These are phyloP conservation scores for Zoysia japonica DNA, from an alignment of 176 grass and related monocot genomes.

Conservation along the genomic window DNA sequence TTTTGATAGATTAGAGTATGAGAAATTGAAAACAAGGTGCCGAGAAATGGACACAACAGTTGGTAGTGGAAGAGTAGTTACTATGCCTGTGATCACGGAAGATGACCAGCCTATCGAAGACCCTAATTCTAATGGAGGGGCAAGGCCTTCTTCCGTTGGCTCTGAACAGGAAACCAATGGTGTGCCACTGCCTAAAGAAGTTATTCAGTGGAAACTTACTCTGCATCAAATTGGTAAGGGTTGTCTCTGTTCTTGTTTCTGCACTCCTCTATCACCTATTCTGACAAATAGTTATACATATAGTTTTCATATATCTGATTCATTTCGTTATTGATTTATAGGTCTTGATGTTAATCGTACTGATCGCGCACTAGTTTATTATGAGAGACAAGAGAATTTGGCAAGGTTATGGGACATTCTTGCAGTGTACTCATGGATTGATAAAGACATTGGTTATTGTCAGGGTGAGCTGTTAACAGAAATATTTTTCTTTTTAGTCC, in stretches of 20 bases:
- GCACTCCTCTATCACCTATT: not conserved
- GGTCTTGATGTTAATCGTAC: conserved; percentile 95
- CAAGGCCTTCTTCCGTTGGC: conserved; percentile 29
- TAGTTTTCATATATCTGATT: conserved; percentile 19
- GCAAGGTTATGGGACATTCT: conserved; percentile 92
- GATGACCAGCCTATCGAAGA: conserved; percentile 68
- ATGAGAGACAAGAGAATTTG: conserved; percentile 71
- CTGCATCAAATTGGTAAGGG: conserved; percentile 95
- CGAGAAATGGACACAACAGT: conserved; percentile 84
- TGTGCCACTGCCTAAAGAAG: conserved; percentile 49
- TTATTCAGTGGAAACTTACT: conserved; percentile 86
- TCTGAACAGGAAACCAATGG: conserved; percentile 40
- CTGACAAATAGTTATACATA: not conserved
- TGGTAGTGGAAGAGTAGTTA: conserved; percentile 79
- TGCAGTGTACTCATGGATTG: conserved; percentile 91
- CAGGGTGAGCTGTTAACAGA: conserved; percentile 60
- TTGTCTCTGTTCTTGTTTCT: not conserved
- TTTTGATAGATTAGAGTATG: conserved; percentile 83
- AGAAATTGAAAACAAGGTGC: conserved; percentile 83
- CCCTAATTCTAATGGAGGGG: conserved; percentile 38
- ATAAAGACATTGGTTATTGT: conserved; percentile 92
- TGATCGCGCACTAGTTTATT: conserved; percentile 85
- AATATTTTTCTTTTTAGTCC: not conserved
- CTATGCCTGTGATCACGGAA: conserved; percentile 81
- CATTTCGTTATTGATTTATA: conserved; percentile 37